These are phyloP conservation scores for Eragrostis curvula DNA, from an alignment of 176 grass and related monocot species.

Conservation along the genomic window DNA sequence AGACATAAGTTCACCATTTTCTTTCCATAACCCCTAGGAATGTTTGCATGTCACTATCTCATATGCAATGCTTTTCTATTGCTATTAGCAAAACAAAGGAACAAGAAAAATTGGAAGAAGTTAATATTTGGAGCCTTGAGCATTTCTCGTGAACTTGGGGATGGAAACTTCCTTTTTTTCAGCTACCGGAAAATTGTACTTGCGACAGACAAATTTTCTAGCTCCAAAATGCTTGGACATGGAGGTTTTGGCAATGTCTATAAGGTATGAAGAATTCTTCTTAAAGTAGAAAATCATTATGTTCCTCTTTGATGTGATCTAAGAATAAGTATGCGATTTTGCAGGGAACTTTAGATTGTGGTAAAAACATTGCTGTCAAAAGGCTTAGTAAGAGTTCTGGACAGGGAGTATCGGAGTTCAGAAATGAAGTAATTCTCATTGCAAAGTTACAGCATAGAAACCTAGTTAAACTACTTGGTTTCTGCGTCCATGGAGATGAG, in stretches of 20 bases:
- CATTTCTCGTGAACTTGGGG: slow-evolving; percentile 1
- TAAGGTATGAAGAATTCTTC: slow-evolving; percentile 37
- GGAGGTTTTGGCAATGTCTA: slow-evolving; percentile 75
- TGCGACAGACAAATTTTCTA: slow-evolving; percentile 59
- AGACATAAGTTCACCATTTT: not conserved
- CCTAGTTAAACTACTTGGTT: slow-evolving; percentile 53
- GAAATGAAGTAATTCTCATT: slow-evolving; percentile 45
- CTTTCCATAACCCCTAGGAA: not conserved
- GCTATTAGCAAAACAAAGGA: slow-evolving; percentile 18
- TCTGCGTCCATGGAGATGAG: slow-evolving; percentile 41
- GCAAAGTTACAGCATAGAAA: slow-evolving; percentile 61
- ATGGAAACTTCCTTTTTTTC: slow-evolving; percentile 13
- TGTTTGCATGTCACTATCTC: not conserved
- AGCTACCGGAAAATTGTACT: slow-evolving; percentile 41
- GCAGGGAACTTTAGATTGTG: slow-evolving; percentile 36
- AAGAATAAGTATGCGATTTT: not conserved
- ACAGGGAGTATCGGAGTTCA: slow-evolving; percentile 55
- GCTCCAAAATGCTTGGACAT: slow-evolving; percentile 53
- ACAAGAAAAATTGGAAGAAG: not conserved
- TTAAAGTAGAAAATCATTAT: not conserved
- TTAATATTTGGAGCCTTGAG: not conserved
- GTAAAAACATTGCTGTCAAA: slow-evolving; percentile 38
- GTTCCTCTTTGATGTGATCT: not conserved
- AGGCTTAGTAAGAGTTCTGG: slow-evolving; percentile 39
- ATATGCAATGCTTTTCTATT: not conserved